Evolutionary conservation across 2,329 filamentous ascomycete species (phyloP).

Genomic region (Colletotrichum horii): DNA sequence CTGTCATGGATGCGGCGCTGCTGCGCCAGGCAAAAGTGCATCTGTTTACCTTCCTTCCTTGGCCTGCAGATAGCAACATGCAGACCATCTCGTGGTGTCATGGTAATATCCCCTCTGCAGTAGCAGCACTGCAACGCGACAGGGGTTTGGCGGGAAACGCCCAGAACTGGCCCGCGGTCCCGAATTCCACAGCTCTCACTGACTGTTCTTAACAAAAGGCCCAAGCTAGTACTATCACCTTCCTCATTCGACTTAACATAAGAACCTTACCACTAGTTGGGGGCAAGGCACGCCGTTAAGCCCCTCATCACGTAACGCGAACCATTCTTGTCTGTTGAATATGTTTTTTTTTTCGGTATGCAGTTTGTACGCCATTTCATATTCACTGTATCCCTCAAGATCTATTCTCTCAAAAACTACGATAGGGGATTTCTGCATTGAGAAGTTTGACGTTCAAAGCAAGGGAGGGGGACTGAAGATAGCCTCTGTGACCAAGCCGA

Average conservation of each 20-base stretch:
- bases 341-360: not conserved
- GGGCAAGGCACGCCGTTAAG: not conserved
- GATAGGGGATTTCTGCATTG: not conserved
- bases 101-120: not conserved
- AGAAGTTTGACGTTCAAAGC: not conserved
- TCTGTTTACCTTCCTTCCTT: constrained; percentile 1
- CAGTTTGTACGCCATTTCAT: not conserved
- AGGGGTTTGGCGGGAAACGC: not conserved
- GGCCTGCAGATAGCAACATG: not conserved
- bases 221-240: not conserved
- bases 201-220: not conserved
- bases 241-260: not conserved
- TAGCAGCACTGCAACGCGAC: not conserved
- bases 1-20: not conserved
- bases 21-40: not conserved
- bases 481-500: not conserved
- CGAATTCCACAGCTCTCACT: not conserved
- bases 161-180: not conserved
- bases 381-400: not conserved
- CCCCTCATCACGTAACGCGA: not conserved
- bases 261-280: not conserved
- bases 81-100: not conserved
- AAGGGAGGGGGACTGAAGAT: accelerated
- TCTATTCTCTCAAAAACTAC: not conserved
- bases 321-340: not conserved